Percentiles rank a stretch among this genome's conserved stretches.
Conservation (phyloP, 106 monocot genomes). For the Dendrobium nobile region DNA sequence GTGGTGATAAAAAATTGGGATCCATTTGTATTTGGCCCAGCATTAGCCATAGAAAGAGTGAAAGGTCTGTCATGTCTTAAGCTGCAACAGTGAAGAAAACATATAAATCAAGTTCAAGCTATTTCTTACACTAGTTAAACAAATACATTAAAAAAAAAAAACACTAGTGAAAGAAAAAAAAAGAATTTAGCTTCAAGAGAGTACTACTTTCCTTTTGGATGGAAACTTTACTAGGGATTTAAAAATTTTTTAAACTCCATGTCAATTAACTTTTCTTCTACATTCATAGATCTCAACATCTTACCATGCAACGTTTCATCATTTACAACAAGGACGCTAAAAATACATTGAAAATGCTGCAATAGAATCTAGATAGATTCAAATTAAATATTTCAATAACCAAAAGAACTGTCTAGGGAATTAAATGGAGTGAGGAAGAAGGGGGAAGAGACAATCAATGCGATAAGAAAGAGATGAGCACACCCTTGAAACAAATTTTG, state of each 20-base stretch:
- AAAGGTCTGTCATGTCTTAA: conserved; percentile 97
- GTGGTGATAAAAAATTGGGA: conserved; percentile 98
- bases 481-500: not conserved
- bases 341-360: not conserved
- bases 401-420: not conserved
- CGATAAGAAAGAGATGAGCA: not conserved
- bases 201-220: not conserved
- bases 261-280: not conserved
- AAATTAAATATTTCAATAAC: not conserved
- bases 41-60: conserved; percentile 98
- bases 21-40: conserved; percentile 89
- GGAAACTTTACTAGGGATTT: not conserved
- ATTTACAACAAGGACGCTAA: not conserved
- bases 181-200: not conserved
- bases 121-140: not conserved
- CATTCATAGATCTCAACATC: too few relatives aligned
- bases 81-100: conserved; percentile 33
- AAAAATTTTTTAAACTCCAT: not conserved
- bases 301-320: not conserved
- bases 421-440: not conserved
- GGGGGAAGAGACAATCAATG: not conserved
- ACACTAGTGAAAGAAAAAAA: not conserved
- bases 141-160: not conserved
- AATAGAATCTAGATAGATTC: not conserved
- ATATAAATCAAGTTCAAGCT: not conserved